phyloP scores from a whole-genome alignment of 495 filamentous ascomycete species.

The Aspergillus biplanus region DNA sequence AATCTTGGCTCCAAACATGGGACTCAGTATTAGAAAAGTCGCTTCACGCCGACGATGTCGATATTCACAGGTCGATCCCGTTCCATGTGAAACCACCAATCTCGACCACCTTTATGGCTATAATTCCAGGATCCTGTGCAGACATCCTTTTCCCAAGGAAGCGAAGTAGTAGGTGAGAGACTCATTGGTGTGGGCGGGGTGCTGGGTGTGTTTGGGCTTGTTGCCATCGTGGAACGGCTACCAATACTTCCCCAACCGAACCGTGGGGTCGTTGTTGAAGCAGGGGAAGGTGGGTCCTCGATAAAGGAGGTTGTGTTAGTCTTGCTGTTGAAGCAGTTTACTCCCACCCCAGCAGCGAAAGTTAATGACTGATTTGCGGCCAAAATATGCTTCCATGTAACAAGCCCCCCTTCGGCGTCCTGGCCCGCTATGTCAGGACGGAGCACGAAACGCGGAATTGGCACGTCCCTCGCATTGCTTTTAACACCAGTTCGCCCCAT shows the following conservation, averaged over 20 bases:
- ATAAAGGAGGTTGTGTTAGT: slow-evolving; percentile 25
- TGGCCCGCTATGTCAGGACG: slow-evolving; percentile 48
- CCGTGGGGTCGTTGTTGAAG: slow-evolving; percentile 38
- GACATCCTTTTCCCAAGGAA: slow-evolving; percentile 50
- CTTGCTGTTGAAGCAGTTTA: slow-evolving; percentile 43
- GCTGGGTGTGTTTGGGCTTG: slow-evolving; percentile 38
- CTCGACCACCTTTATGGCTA: slow-evolving; percentile 43
- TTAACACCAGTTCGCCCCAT: slow-evolving; percentile 46
- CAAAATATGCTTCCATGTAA: slow-evolving; percentile 51
- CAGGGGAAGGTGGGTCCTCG: slow-evolving; percentile 43
- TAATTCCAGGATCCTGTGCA: slow-evolving; percentile 55
- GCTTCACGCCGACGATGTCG: slow-evolving; percentile 43
- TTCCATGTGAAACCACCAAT: slow-evolving; percentile 58
- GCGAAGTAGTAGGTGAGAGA: slow-evolving; percentile 27
- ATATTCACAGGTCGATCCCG: slow-evolving; percentile 47
- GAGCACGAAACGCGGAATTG: slow-evolving; percentile 49
- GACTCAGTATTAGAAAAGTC: slow-evolving; percentile 39
- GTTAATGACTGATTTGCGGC: slow-evolving; percentile 46
- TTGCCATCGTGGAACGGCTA: slow-evolving; percentile 35
- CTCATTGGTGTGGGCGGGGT: slow-evolving; percentile 45
- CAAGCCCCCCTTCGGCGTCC: slow-evolving; percentile 49
- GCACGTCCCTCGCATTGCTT: slow-evolving; percentile 34
- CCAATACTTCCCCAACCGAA: slow-evolving; percentile 47
- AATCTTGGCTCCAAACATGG: no score
- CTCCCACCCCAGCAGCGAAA: slow-evolving; percentile 45